phyloP scores from a whole-genome alignment of 148 eudicot species.

The Nepenthes gracilis region DNA sequence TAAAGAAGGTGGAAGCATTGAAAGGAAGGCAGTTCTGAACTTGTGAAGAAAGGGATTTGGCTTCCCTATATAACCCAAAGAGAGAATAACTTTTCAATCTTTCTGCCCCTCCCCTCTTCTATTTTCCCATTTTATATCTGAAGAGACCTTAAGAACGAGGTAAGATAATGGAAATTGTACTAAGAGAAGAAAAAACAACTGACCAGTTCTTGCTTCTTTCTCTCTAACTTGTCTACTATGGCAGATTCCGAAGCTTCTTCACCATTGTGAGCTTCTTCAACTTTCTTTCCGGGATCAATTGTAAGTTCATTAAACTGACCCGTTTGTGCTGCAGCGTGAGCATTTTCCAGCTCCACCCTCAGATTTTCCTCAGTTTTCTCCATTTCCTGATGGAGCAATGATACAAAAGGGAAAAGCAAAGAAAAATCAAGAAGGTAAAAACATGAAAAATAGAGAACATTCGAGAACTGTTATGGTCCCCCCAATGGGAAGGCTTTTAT shows the following conservation, averaged over 20 bases:
- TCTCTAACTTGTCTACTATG: slow-evolving; percentile 56
- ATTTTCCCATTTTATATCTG: too few relatives aligned
- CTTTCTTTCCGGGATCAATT: slow-evolving; percentile 14
- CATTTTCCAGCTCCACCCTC: slow-evolving; percentile 49
- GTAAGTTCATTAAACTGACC: slow-evolving; percentile 15
- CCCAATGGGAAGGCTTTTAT: too few relatives aligned
- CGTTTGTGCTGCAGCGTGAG: slow-evolving; percentile 24
- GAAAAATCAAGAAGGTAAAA: neutral
- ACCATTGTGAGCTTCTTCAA: slow-evolving; percentile 20
- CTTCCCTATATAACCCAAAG: neutral
- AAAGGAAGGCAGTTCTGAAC: too few relatives aligned
- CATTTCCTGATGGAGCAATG: slow-evolving; percentile 39
- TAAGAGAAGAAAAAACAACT: slow-evolving; percentile 10
- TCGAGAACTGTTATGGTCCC: too few relatives aligned
- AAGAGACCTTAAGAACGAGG: neutral
- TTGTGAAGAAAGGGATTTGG: too few relatives aligned
- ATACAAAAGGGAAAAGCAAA: neutral
- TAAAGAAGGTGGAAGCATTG: neutral
- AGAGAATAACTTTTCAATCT: neutral
- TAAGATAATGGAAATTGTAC: neutral
- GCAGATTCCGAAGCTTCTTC: slow-evolving; percentile 35
- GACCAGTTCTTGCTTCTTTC: slow-evolving; percentile 74
- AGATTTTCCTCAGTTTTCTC: slow-evolving; percentile 46
- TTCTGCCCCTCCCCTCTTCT: neutral
- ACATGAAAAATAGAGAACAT: neutral